Conservation (phyloP, 78 protist species). For the Dictyostelium capitatum region DNA sequence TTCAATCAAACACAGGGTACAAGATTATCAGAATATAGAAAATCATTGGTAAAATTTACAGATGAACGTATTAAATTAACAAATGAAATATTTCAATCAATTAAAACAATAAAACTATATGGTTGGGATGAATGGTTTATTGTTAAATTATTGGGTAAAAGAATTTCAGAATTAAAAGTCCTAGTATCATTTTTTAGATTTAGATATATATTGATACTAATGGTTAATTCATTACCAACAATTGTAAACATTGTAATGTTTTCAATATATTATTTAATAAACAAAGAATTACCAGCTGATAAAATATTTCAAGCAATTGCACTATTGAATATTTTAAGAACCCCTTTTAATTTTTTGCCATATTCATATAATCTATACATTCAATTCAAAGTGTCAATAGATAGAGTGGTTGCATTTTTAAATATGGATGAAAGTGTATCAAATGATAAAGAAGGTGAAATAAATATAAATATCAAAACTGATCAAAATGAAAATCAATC, state of each 20-base stretch:
- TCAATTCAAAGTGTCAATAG: slow-evolving; percentile 73
- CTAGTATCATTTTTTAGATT: background rate
- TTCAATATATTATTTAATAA: background rate
- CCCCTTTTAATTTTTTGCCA: slow-evolving; percentile 88
- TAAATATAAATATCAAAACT: background rate
- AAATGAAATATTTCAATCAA: slow-evolving; percentile 85
- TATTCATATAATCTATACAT: slow-evolving; percentile 5
- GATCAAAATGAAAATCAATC: too few relatives aligned
- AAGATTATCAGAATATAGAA: background rate
- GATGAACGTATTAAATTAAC: slow-evolving; percentile 70
- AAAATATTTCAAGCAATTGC: slow-evolving; percentile 83
- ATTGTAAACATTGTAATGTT: slow-evolving; percentile 4
- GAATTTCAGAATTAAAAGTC: background rate
- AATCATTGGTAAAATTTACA: background rate
- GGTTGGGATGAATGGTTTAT: slow-evolving; percentile 88
- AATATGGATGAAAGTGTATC: background rate
- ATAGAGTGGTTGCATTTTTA: slow-evolving; percentile 69
- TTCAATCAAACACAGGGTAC: slow-evolving; percentile 11
- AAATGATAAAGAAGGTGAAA: background rate
- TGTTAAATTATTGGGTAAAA: too few relatives aligned
- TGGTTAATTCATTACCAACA: background rate
- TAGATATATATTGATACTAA: background rate
- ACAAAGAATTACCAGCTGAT: slow-evolving; percentile 56
- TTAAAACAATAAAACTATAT: slow-evolving; percentile 89
- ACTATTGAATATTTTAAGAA: slow-evolving; percentile 85